Conservation (phyloP, 2,329 filamentous ascomycete genomes). For the Aspergillus ochraceoroseus region DNA sequence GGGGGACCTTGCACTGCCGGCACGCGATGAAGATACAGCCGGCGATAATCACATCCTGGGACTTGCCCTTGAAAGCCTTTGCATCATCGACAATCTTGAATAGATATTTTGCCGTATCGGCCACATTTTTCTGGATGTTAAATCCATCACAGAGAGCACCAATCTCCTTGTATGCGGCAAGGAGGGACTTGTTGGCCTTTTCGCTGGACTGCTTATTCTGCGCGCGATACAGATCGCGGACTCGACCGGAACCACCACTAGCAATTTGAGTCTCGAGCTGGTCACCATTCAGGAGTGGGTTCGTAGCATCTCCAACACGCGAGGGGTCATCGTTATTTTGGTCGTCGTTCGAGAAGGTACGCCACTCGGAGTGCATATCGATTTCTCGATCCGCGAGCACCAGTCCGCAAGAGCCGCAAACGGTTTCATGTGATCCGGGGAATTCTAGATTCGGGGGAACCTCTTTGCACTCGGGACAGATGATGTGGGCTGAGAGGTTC, state of each 20-base stretch:
- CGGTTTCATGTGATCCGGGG: constrained; percentile 88
- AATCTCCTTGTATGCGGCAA: constrained; percentile 84
- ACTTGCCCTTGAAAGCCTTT: constrained; percentile 92
- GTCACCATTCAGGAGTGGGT: constrained; percentile 82
- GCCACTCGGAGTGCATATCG: constrained; percentile 95
- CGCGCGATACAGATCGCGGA: constrained; percentile 71
- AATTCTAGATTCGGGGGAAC: constrained; percentile 88
- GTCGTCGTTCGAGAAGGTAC: constrained; percentile 97
- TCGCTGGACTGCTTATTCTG: constrained; percentile 78
- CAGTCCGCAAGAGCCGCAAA: constrained; percentile 85
- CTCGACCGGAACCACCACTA: constrained; percentile 68
- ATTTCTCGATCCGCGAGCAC: constrained; percentile 88
- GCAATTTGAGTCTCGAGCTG: constrained; percentile 86
- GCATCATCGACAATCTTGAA: constrained; percentile 93
- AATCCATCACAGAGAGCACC: constrained; percentile 80
- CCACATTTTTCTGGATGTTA: constrained; percentile 71
- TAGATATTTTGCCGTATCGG: constrained; percentile 87
- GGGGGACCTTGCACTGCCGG: constrained; percentile 77
- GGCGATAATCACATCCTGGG: constrained; percentile 86
- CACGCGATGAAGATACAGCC: constrained; percentile 98
- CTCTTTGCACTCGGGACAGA: constrained; percentile 88
- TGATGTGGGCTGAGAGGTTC: constrained; percentile 78
- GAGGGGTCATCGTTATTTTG: constrained; percentile 94
- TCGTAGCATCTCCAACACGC: constrained; percentile 91
- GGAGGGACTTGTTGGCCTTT: constrained; percentile 74